phyloP scores from a whole-genome alignment of 2,329 filamentous ascomycete species.

The Colletotrichum melonis region DNA sequence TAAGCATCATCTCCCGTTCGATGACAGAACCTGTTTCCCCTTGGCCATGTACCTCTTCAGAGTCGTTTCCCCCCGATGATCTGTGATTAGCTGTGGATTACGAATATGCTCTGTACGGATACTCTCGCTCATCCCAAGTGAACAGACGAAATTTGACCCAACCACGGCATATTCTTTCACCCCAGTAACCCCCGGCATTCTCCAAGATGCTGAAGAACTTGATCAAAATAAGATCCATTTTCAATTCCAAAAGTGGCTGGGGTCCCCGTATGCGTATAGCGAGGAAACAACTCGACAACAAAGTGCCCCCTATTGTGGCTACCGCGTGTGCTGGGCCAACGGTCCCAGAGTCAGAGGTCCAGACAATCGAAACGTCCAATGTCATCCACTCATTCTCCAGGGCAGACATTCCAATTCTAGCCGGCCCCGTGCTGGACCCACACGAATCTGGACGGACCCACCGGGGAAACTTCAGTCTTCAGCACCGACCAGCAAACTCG shows the following conservation, averaged over 20 bases:
- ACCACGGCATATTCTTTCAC: background rate
- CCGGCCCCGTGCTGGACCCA: constrained; percentile 9
- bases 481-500: background rate
- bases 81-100: constrained; percentile 30
- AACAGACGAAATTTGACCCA: constrained; percentile 14
- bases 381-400: background rate
- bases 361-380: background rate
- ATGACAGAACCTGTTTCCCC: background rate
- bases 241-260: constrained; percentile 28
- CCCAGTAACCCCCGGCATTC: background rate
- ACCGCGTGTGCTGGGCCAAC: constrained; percentile 1
- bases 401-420: constrained; percentile 1
- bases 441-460: constrained; percentile 9
- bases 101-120: background rate
- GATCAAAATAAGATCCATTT: constrained; percentile 18
- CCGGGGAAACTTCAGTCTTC: constrained; percentile 3
- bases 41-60: constrained; percentile 6
- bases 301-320: constrained; percentile 34
- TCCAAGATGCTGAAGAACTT: constrained; percentile 8
- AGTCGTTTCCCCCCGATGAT: constrained; percentile 6
- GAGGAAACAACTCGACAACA: background rate
- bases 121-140: constrained; percentile 27
- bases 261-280: constrained; percentile 3
- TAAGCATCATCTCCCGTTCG: constrained; percentile 27
- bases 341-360: background rate